These are phyloP conservation scores for Irpex lacteus DNA, from an alignment of 1,284 basidiomycete species.

Conservation along the genomic window DNA sequence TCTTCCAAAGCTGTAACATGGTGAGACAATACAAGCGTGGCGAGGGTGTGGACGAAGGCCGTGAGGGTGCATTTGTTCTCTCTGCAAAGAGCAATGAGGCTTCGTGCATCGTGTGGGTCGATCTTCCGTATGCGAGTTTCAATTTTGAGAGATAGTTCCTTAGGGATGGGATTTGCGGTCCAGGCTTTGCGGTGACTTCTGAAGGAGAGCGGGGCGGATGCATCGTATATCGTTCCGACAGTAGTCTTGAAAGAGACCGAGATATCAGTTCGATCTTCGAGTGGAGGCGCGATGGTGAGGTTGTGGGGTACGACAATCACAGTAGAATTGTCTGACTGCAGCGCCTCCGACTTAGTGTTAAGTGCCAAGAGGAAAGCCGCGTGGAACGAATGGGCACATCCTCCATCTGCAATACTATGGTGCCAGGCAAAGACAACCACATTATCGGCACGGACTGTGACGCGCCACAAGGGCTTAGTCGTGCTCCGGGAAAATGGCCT, in stretches of 20 bases:
- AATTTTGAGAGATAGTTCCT: slow-evolving; percentile 15
- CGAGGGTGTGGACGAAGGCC: slow-evolving; percentile 29
- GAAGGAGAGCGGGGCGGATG: slow-evolving; percentile 30
- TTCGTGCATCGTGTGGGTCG: slow-evolving; percentile 20
- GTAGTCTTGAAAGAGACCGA: slow-evolving; percentile 30
- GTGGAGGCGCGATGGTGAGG: slow-evolving; percentile 22
- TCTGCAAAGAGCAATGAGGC: slow-evolving; percentile 29
- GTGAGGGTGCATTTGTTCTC: slow-evolving; percentile 36
- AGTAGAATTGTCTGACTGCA: background rate
- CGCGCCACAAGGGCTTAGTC: slow-evolving; percentile 36
- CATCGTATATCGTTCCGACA: slow-evolving; percentile 19
- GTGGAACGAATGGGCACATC: slow-evolving; percentile 40
- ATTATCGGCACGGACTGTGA: slow-evolving; percentile 31
- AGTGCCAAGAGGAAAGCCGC: slow-evolving; percentile 31
- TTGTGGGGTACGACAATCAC: slow-evolving; percentile 19
- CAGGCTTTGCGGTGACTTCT: slow-evolving; percentile 27
- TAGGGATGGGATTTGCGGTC: slow-evolving; percentile 31
- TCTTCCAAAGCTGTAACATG: slow-evolving; percentile 16
- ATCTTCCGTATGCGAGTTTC: slow-evolving; percentile 26
- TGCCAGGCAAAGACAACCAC: slow-evolving; percentile 36
- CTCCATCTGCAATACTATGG: slow-evolving; percentile 39
- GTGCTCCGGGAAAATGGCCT: slow-evolving; percentile 24
- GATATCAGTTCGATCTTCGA: slow-evolving; percentile 31
- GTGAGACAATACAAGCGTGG: slow-evolving; percentile 27
- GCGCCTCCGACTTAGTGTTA: slow-evolving; percentile 9